Evolutionary conservation across 2,329 filamentous ascomycete species (phyloP), one percentile per base, ranked within the genome.

Genomic region (Fusarium sarcochroum): DNA sequence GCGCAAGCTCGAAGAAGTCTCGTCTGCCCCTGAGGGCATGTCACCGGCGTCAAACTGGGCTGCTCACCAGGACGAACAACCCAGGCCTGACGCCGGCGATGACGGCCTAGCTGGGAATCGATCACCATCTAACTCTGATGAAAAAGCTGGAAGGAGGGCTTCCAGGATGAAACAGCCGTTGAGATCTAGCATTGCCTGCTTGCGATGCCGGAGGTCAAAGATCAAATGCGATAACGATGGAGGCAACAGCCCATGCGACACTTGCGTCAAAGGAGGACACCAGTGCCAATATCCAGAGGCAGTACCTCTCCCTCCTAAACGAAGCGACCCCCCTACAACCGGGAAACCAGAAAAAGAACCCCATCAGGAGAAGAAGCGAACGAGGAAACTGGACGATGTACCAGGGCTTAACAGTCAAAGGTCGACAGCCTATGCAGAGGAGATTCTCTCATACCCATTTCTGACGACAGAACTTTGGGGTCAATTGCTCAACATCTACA

Each of bases 161-260:
- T 23, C 53, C 6, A 66, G 58, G 46, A 62, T 60, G 51, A 81
- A 82, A 58, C 78, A 81, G 14, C 84, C 84, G 34, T 91, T 93
- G 87, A 87, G 93, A 71, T 93, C 92, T 46, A 93, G 90, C 75
- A 93, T 95, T 76, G 92, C 93, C 47, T 96, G 93, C 79, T 84
- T 88, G 64, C 86, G 89, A 67, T 95, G 93, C 76, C 87, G 93
- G 59, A 88, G 89, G 73, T 93, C 91, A 76, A 97, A 96, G 80
- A 93, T 95, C 76, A 95, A 95, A 80, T 97, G 93, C 81, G 89
- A 93, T 78, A 96, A 96, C 80, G 86, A 87, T 70, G 92, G 92
- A 63, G 87, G 90, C 58, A 87, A 87, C 65, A 90, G 89, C 17
- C 88, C 87, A 17, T 97, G 93, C 81, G 89, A 92, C 66, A 89